Conservation (phyloP, 73 alveolate species). For the Diophrys appendiculata region DNA sequence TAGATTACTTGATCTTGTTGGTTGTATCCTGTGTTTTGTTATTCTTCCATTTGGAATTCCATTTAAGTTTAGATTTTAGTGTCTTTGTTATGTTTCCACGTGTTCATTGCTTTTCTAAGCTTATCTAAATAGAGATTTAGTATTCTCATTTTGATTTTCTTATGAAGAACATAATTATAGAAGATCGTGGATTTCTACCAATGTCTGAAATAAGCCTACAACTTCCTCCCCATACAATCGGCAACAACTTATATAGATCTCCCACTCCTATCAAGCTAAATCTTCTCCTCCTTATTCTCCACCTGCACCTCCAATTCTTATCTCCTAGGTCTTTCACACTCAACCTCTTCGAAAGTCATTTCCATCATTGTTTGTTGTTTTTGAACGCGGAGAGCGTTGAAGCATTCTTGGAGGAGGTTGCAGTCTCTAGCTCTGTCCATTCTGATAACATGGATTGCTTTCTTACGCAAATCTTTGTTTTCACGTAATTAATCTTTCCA, state of each 20-base stretch:
- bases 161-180: constrained; percentile 10
- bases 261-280: background rate
- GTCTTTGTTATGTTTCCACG: constrained; percentile 19
- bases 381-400: constrained; percentile 20
- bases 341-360: background rate
- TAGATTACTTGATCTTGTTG: background rate
- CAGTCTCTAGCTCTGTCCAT: background rate
- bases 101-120: constrained; percentile 27
- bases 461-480: constrained; percentile 15
- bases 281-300: constrained; percentile 11
- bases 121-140: constrained; percentile 20
- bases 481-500: constrained; percentile 30
- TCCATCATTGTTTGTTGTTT: constrained; percentile 22
- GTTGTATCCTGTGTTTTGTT: background rate
- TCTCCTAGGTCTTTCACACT: constrained; percentile 12
- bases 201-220: background rate
- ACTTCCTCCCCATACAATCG: constrained; percentile 3
- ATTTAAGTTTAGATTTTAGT: background rate
- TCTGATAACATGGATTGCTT: constrained; percentile 7
- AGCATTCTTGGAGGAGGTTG: constrained; percentile 26
- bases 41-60: background rate
- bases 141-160: constrained; percentile 15
- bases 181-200: constrained; percentile 9
- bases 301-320: background rate
- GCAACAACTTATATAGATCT: constrained; percentile 20